phyloP scores from a whole-genome alignment of 2,329 filamentous ascomycete genomes.

The Cladosporium sp. region DNA sequence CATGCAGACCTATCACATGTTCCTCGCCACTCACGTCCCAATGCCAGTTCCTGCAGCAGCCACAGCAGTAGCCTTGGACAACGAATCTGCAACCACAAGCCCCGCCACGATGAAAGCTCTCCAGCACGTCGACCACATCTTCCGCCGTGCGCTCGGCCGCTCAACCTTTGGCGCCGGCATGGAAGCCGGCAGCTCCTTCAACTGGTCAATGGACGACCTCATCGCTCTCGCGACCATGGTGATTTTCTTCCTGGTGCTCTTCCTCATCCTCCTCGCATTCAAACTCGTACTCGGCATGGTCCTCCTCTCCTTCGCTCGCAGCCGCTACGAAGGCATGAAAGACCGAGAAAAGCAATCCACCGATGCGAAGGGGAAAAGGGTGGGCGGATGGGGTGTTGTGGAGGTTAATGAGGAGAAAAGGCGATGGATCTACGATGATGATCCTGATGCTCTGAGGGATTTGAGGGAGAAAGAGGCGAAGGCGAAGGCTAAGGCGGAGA shows the following conservation, averaged over 20 bases:
- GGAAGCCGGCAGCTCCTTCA: slow-evolving; percentile 30
- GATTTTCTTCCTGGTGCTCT: slow-evolving; percentile 78
- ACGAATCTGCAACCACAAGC: slow-evolving; percentile 44
- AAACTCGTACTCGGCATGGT: slow-evolving; percentile 79
- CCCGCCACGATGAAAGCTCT: slow-evolving; percentile 73
- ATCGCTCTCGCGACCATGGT: slow-evolving; percentile 79
- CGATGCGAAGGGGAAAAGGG: slow-evolving; percentile 65
- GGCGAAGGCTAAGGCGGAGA: slow-evolving; percentile 49
- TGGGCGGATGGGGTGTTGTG: slow-evolving; percentile 79
- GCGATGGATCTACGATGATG: slow-evolving; percentile 82
- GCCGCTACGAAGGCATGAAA: slow-evolving; percentile 79
- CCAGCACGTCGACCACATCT: slow-evolving; percentile 71
- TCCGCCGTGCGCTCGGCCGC: slow-evolving; percentile 72
- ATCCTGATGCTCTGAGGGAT: slow-evolving; percentile 63
- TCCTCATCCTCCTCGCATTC: slow-evolving; percentile 76
- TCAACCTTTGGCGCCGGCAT: slow-evolving; percentile 60
- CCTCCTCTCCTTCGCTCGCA: slow-evolving; percentile 72
- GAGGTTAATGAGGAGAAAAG: slow-evolving; percentile 87
- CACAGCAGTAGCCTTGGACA: slow-evolving; percentile 61
- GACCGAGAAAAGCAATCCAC: slow-evolving; percentile 50
- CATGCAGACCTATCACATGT: slow-evolving; percentile 97
- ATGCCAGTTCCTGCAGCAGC: slow-evolving; percentile 65
- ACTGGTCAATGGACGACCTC: slow-evolving; percentile 65
- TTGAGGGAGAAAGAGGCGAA: slow-evolving; percentile 60
- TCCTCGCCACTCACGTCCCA: slow-evolving; percentile 80